Evolutionary conservation across 805 yeast species (phyloP), one percentile per base, ranked within the genome.

Genomic region (Wickerhamomyces silvicola): DNA sequence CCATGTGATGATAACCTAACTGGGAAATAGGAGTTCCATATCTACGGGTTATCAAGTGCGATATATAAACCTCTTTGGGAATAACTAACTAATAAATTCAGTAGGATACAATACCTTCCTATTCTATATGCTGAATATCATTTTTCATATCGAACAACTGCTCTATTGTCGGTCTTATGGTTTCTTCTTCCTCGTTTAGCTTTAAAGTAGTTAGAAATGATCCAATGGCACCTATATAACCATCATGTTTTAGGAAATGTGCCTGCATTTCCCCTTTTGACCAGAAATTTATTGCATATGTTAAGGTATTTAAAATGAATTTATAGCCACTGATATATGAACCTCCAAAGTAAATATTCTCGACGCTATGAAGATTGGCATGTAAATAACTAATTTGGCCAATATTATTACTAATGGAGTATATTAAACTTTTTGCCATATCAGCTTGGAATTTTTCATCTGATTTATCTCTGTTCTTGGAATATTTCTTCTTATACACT

Each of bases 301-400:
- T 77, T 42, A 88, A 61, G 0, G 97, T 88, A 53, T 87, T 84
- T 62, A 88, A 87, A 4, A 96, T 88, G 47, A 84, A 94, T 38
- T 81, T 74, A 59, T 88, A 97, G 29, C 95, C 94, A 31, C 94
- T 71, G 33, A 88, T 88, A 57, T 85, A 88, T 18, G 94, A 81
- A 5, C 97, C 97, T 6, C 95, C 96, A 62, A 88, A 88, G 51
- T 85, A 88, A 26, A 88, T 85, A 40, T 84, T 74, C 50, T 81
- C 79, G 33, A 87, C 69, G 43, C 76, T 68, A 55, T 81, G 81
- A 36, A 83, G 66, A 41, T 81, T 81, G 2, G 96, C 96, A 53
- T 88, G 96, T 39, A 88, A 64, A 53, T 84, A 88, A 2, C 95
- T 87, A 48, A 88, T 84, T 59, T 88, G 97, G 2, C 96, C 96